A percentile compares a stretch with the other conserved stretches of the same genome.
Conservation (phyloP, 129 eudicot genomes). For the Flaveria sonorensis region DNA sequence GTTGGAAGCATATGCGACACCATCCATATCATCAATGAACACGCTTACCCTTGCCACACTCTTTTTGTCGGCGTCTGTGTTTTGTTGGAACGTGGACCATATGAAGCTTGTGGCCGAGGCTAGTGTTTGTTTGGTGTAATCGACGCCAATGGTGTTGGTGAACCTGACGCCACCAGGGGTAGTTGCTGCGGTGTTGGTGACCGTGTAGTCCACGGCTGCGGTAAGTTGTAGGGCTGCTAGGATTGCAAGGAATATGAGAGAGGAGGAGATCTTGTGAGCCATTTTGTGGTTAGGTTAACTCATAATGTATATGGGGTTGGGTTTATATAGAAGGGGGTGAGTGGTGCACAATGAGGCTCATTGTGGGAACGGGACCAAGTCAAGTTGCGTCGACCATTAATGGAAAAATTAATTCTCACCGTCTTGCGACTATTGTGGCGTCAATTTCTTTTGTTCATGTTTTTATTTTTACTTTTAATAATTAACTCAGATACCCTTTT, state of each 20-base stretch:
- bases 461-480: no score
- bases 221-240: constrained; percentile 37
- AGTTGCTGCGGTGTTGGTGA: constrained; percentile 43
- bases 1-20: constrained; percentile 45
- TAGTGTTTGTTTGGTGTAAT: constrained; percentile 38
- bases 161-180: constrained; percentile 61
- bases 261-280: constrained; percentile 23
- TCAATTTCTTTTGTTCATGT: background rate
- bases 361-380: background rate
- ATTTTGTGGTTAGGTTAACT: constrained; percentile 9
- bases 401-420: background rate
- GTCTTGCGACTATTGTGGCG: background rate
- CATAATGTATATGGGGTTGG: background rate
- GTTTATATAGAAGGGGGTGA: constrained; percentile 21
- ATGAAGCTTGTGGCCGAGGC: constrained; percentile 50
- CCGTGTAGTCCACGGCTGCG: constrained; percentile 53
- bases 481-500: no score
- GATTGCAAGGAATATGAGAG: constrained; percentile 24
- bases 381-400: background rate
- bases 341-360: background rate
- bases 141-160: constrained; percentile 44
- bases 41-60: constrained; percentile 37
- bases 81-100: constrained; percentile 56
- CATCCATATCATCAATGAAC: constrained; percentile 51
- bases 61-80: constrained; percentile 40